Base-by-base conservation (phyloP, 495 filamentous ascomycete genomes). In the Penicillium desertorum region DNA sequence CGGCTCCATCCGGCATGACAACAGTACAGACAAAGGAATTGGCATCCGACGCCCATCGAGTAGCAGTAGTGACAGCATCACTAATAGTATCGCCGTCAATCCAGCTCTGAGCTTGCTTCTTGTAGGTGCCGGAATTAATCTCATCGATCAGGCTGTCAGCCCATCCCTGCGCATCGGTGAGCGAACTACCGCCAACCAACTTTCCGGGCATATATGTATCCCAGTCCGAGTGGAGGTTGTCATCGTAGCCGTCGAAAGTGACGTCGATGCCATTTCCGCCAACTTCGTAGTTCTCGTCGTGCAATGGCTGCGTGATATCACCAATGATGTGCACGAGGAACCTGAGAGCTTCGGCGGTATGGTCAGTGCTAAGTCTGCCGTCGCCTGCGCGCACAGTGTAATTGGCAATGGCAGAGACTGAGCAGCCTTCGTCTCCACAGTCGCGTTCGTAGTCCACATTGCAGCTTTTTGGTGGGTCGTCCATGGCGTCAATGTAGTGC, bases 401-500 rank as follows among this genome's bases (percentile, higher is more conserved):
- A 65, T 88, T 90, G 22, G 74, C 67, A 19, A 89, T 83, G 5
- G 86, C 87, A 34, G 70, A 72, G 27, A 89, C 76, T 42, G 82
- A 70, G 64, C 87, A 90, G 5, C 85, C 85, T 6, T 70, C 68
- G 4, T 51, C 57, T 10, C 75, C 76, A 62, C 87, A 90, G 63
- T 88, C 87, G 8, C 84, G 76, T 14, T 66, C 57, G 23, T 79
- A 78, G 36, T 80, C 64, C 19, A 89, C 79, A 50, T 78, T 75
- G 70, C 87, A 89, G 51, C 58, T 66, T 9, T 64, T 70, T 3
- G 83, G 79, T 36, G 87, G 87, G 45, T 72, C 69, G 60, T 90
- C 87, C 45, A 83, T 68, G 6, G 85, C 86, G 70, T 90, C 84
- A 62, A 88, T 84, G 62, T 75, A 87, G 67, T 88, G 86, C 54